Evolutionary conservation across 2,329 filamentous ascomycete species (phyloP).

Genomic region (Trichoderma oligosporum): DNA sequence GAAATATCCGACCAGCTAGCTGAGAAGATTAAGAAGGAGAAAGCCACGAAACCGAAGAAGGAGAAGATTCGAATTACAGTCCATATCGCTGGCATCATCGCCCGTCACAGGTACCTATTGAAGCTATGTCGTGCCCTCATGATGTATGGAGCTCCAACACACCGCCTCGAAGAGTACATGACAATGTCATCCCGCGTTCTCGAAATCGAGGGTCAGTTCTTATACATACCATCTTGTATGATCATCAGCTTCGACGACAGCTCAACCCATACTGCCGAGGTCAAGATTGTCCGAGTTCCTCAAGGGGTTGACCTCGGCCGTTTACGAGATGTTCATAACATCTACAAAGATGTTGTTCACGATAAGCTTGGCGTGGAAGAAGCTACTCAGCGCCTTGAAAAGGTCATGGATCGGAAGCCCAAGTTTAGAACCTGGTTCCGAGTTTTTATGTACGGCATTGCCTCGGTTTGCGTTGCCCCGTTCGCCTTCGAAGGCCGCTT

Average conservation of each 20-base stretch:
- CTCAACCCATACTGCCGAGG: constrained; percentile 71
- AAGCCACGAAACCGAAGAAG: constrained; percentile 36
- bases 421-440: constrained; percentile 51
- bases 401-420: constrained; percentile 44
- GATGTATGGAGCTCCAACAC: constrained; percentile 85
- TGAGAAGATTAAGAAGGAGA: constrained; percentile 42
- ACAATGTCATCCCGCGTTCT: constrained; percentile 84
- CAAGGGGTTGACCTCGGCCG: constrained; percentile 73
- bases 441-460: constrained; percentile 69
- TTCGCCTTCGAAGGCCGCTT: constrained; percentile 75
- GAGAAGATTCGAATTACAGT: constrained; percentile 47
- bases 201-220: constrained; percentile 82
- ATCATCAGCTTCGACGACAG: constrained; percentile 84
- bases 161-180: constrained; percentile 89
- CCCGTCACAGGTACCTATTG: constrained; percentile 76
- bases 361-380: constrained; percentile 70
- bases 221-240: constrained; percentile 92
- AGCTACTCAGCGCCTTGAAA: constrained; percentile 59
- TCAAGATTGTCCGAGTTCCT: constrained; percentile 65
- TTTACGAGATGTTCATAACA: constrained; percentile 68
- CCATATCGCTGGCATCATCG: constrained; percentile 65
- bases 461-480: constrained; percentile 70
- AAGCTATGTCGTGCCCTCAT: constrained; percentile 84
- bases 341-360: constrained; percentile 80
- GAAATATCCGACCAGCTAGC: constrained; percentile 43